Conservation (phyloP, 2,329 filamentous ascomycete genomes). For the Colletotrichum gloeosporioides region DNA sequence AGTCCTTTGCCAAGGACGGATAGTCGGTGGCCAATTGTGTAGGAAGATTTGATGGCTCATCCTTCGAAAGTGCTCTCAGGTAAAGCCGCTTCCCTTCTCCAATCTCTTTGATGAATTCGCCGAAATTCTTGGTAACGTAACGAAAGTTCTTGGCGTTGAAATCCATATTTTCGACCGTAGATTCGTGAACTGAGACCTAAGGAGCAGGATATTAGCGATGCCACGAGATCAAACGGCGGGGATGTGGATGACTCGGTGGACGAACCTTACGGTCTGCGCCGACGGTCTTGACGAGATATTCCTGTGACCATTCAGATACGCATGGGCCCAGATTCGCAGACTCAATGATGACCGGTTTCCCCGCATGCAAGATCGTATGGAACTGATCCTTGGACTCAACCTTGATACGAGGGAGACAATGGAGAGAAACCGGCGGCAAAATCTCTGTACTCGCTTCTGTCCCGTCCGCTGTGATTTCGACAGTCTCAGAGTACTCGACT, state of each 20-base stretch:
- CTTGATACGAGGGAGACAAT: constrained; percentile 54
- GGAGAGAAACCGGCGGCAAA: neutral
- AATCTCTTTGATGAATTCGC: constrained; percentile 67
- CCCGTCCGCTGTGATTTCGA: constrained; percentile 5
- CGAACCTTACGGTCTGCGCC: constrained; percentile 65
- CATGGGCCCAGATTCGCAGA: constrained; percentile 60
- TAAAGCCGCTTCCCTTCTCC: constrained; percentile 70
- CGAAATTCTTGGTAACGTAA: constrained; percentile 74
- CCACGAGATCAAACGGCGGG: neutral
- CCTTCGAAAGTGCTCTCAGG: constrained; percentile 76
- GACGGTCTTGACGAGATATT: constrained; percentile 69
- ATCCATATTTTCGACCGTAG: constrained; percentile 71
- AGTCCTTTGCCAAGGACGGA: constrained; percentile 71
- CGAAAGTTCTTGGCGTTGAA: constrained; percentile 85
- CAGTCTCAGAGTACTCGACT: neutral
- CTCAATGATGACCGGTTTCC: constrained; percentile 70
- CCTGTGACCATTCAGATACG: constrained; percentile 67
- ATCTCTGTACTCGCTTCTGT: constrained; percentile 21
- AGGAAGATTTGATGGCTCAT: constrained; percentile 71
- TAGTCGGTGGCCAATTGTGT: constrained; percentile 77
- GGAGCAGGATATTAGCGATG: neutral
- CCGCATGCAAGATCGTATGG: constrained; percentile 57
- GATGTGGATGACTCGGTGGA: neutral
- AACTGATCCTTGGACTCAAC: constrained; percentile 64
- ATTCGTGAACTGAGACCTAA: constrained; percentile 77